Conservation (phyloP, 345 rosid species). For the Limnanthes douglasii region DNA sequence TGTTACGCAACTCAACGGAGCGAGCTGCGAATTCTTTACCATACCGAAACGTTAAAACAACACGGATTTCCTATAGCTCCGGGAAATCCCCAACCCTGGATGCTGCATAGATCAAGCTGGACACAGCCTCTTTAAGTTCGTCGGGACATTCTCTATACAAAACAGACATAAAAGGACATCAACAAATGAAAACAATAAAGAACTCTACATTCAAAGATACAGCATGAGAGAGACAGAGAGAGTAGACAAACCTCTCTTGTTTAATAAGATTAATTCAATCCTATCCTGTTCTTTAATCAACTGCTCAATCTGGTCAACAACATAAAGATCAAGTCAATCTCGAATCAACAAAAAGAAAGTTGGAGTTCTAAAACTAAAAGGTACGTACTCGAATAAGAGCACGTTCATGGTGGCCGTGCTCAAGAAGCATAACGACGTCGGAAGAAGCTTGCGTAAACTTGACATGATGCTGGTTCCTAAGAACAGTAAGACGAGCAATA, state of each 20-base stretch:
- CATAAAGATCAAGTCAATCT: too few species aligned
- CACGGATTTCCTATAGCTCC: slow-evolving; percentile 77
- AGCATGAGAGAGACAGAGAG: background rate
- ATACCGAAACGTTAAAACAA: slow-evolving; percentile 43
- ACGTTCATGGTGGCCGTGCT: too few species aligned
- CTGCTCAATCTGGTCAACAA: slow-evolving; percentile 30
- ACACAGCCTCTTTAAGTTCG: slow-evolving; percentile 63
- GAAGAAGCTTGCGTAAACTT: too few species aligned
- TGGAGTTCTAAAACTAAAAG: too few species aligned
- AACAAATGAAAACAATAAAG: too few species aligned
- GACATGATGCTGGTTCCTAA: too few species aligned
- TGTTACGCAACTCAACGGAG: slow-evolving; percentile 60
- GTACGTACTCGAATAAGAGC: too few species aligned
- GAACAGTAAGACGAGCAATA: too few species aligned
- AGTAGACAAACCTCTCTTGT: slow-evolving; percentile 21
- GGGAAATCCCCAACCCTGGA: slow-evolving; percentile 87
- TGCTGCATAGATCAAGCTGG: slow-evolving; percentile 58
- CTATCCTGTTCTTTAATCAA: slow-evolving; percentile 53
- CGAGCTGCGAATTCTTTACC: slow-evolving; percentile 72
- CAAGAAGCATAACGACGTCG: too few species aligned
- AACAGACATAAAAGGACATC: too few species aligned
- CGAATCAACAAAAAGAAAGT: too few species aligned
- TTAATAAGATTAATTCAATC: slow-evolving; percentile 55
- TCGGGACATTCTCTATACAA: slow-evolving; percentile 61
- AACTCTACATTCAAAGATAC: background rate